Evolutionary conservation across 1,284 basidiomycete species (phyloP), one percentile per base, ranked within the genome.

Genomic region (Cerioporus squamosus): DNA sequence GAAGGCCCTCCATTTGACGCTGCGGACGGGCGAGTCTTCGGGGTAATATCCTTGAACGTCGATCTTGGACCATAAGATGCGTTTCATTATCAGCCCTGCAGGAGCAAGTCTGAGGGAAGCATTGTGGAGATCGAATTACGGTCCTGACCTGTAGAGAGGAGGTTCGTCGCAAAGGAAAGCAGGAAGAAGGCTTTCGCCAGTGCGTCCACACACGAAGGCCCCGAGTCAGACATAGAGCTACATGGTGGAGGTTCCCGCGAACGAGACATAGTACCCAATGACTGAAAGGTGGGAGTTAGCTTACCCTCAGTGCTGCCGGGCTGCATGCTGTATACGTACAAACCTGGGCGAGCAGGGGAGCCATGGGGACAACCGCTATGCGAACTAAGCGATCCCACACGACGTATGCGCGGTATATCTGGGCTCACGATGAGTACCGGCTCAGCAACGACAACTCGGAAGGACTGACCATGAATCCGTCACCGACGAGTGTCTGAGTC

Each of bases 341-440:
- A 6, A 57, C 42, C 49, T 61, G 57, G 1, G 36, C 57, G 5
- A 45, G 6, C 9, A 64, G 49, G 1, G 60, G 40, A 1, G 50
- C 7, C 5, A 38, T 14, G 0, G 62, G 62, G 1, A 49, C 18
- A 2, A 51, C 20, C 1, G 47, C 48, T 1, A 64, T 33, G 3
- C 26, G 43, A 49, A 48, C 51, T 18, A 31, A 42, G 9, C 55
- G 57, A 40, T 64, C 55, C 60, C 62, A 64, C 6, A 64, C 60
- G 18, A 64, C 48, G 39, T 52, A 64, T 14, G 60, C 59, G 17
- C 62, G 57, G 39, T 64, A 64, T 1, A 59, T 60, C 62, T 64
- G 20, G 23, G 9, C 24, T 2, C 29, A 15, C 22, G 3, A 24
- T 50, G 20, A 50, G 48, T n/a, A 24, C 14, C n/a, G n/a, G 14